A percentile compares a stretch with the other conserved stretches of the same genome.
Evolutionary conservation across 441 rosid species (phyloP).

Genomic region (Arabidopsis hybrid): DNA sequence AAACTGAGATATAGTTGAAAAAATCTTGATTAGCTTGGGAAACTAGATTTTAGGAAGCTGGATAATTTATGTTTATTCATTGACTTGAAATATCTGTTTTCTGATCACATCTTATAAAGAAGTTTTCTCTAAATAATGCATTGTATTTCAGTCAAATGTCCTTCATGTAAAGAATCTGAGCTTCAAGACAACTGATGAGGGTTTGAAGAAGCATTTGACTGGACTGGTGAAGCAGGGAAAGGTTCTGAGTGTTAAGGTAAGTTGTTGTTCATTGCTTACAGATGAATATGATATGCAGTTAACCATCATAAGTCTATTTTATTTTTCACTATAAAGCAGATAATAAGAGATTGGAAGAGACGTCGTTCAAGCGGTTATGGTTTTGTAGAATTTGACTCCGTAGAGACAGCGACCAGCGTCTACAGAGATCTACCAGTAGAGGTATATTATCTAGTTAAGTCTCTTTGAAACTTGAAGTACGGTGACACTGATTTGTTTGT

Average conservation of each 20-base stretch:
- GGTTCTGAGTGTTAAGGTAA: constrained; percentile 81
- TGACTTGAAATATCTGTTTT: too few species aligned
- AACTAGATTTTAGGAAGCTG: too few species aligned
- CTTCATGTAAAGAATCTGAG: constrained; percentile 85
- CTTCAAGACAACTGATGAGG: constrained; percentile 85
- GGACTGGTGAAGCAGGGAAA: constrained; percentile 70
- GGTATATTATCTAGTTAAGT: constrained; percentile 48
- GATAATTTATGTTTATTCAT: neutral
- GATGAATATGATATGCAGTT: constrained; percentile 2
- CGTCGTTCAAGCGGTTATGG: constrained; percentile 84
- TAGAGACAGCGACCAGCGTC: constrained; percentile 72
- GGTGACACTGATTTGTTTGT: constrained; percentile 10
- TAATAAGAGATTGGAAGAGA: constrained; percentile 79
- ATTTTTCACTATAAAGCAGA: constrained; percentile 51
- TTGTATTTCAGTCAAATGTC: constrained; percentile 74
- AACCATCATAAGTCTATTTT: neutral
- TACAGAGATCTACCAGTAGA: constrained; percentile 61
- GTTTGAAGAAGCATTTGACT: constrained; percentile 69
- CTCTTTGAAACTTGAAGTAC: constrained; percentile 5
- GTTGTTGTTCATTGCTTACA: constrained; percentile 29
- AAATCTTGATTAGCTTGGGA: too few species aligned
- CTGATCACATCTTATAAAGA: neutral
- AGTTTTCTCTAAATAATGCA: constrained; percentile 7
- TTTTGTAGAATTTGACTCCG: constrained; percentile 82
- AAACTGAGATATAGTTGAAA: too few species aligned